These are phyloP conservation scores for Aureobasidium subglaciale DNA, from an alignment of 2,329 filamentous ascomycete species.

Conservation along the genomic window DNA sequence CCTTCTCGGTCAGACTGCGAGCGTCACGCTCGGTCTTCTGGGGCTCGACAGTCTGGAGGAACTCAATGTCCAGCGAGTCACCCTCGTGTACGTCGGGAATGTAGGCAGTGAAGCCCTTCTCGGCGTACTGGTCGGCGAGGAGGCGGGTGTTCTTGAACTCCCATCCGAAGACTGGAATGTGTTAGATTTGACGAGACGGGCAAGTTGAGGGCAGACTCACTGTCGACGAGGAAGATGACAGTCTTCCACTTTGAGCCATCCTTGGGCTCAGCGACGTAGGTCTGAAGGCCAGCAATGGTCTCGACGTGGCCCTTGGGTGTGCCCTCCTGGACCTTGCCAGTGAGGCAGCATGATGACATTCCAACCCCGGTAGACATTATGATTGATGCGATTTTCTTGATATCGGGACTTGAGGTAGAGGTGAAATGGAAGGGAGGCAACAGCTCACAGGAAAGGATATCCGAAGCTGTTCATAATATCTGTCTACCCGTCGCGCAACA, in stretches of 20 bases:
- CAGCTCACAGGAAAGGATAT: not conserved
- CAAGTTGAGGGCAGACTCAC: no score
- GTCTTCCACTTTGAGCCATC: constrained; percentile 36
- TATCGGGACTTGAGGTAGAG: not conserved
- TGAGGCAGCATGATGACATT: constrained; percentile 37
- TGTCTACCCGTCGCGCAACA: not conserved
- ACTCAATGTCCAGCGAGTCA: constrained; percentile 34
- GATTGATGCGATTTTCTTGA: not conserved
- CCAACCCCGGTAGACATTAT: constrained; percentile 28
- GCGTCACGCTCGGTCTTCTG: constrained; percentile 33
- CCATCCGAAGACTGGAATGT: constrained; percentile 39
- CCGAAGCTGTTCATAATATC: not conserved
- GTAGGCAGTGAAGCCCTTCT: constrained; percentile 40
- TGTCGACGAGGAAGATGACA: constrained; percentile 42
- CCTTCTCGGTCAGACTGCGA: constrained; percentile 33
- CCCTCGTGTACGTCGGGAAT: constrained; percentile 39
- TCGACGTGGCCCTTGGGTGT: constrained; percentile 30
- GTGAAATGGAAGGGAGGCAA: not conserved
- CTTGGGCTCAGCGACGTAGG: constrained; percentile 40
- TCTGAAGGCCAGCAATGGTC: constrained; percentile 33
- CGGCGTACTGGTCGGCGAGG: constrained; percentile 42
- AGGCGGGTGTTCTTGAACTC: constrained; percentile 40
- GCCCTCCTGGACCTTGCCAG: constrained; percentile 34
- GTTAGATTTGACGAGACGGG: not conserved
- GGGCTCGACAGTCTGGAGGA: constrained; percentile 38